Evolutionary conservation across 1,284 basidiomycete genomes (phyloP).

Genomic region (Wallemia ichthyophaga): DNA sequence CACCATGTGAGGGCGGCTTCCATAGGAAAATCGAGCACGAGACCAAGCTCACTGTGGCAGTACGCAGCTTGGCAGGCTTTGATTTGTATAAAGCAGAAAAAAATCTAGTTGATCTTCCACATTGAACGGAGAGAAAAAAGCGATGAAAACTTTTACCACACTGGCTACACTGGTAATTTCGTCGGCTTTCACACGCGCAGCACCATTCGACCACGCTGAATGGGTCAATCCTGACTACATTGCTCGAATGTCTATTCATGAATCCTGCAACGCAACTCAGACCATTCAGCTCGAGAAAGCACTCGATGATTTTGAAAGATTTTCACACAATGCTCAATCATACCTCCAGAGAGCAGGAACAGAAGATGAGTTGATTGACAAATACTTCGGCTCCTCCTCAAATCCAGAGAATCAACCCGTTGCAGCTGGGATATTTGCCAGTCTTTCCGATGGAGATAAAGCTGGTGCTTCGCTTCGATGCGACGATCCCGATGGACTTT

Average conservation of each 20-base stretch:
- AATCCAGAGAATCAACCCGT: slow-evolving; percentile 10
- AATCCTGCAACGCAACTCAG: background rate
- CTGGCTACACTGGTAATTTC: background rate
- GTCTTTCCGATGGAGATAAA: slow-evolving; percentile 14
- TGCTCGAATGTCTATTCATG: background rate
- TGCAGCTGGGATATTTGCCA: slow-evolving; percentile 11
- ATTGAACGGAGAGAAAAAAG: background rate
- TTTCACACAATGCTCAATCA: background rate
- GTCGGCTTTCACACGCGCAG: too few species aligned
- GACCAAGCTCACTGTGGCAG: background rate
- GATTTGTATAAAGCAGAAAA: too few species aligned
- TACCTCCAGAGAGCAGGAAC: background rate
- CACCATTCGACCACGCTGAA: background rate
- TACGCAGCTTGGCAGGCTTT: background rate
- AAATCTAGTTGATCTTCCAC: too few species aligned
- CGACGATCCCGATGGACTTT: slow-evolving; percentile 17
- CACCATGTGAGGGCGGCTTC: background rate
- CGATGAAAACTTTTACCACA: background rate
- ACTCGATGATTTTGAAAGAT: background rate
- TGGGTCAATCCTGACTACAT: background rate
- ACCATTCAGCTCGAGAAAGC: background rate
- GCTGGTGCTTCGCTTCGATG: slow-evolving; percentile 12
- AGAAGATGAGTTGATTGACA: slow-evolving; percentile 1
- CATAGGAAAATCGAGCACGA: background rate
- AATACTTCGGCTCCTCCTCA: slow-evolving; percentile 7